Base-by-base conservation (phyloP, 2,329 filamentous ascomycete genomes). In the Alternaria sp. region DNA sequence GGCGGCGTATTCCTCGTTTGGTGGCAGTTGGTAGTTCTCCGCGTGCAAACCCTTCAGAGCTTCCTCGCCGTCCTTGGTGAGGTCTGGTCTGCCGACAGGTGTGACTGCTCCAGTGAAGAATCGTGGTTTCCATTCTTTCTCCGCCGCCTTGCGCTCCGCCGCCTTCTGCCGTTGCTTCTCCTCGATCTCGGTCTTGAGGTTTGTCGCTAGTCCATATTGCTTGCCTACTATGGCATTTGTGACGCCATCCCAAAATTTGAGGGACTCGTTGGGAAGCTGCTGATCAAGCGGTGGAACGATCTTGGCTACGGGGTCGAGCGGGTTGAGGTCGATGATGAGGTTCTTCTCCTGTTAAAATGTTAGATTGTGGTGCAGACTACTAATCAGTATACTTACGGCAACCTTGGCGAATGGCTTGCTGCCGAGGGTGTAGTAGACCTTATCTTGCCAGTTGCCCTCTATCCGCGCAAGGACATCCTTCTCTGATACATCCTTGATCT, bases 231-330 rank as follows among this genome's bases (percentile, higher is more conserved):
- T 98, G 36, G 94, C 93, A 53, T 91, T 85, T 18, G 95, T 98
- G 44, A 99, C 94, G 24, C 87, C 87, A 34, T 88, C 86, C 95
- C 95, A 99, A 75, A 97, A 91, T 58, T 87, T 89, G 66, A 95
- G 87, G 2, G 92, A 96, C 80, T 99, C 95, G 77, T 99, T 95
- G 56, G 91, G 87, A 2, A 96, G 87, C 78, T 98, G 95, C 59
- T 88, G 79, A 43, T 93, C 89, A 18, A 86, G 79, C 0, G 94
- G 92, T 0, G 95, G 95, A 0, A 96, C 78, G 43, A 87, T 82
- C 81, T 99, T 99, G 56, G 89, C 83, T 0, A 90, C 87, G 3
- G 96, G 92, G 42, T 85, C 86, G 46, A 99, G 87, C 3, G 94
- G 94, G n/a, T 84, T 86, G 49, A 98, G 88, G 76, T 99, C 94